Conservation (phyloP, 768 basidiomycete genomes). For the Suillus americanus region DNA sequence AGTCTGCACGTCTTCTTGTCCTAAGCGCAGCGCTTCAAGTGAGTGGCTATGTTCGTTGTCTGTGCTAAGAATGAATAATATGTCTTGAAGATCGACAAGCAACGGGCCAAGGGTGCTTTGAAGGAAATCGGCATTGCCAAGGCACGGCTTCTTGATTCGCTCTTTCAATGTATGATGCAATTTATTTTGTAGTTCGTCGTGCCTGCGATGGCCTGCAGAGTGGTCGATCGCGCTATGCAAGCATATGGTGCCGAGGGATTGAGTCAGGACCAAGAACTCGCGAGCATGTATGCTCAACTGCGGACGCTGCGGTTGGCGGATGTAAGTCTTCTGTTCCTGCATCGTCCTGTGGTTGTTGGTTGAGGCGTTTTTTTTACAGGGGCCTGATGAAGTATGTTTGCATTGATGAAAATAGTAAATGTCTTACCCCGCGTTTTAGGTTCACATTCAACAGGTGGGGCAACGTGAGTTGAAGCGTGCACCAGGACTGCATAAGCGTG, state of each 20-base stretch:
- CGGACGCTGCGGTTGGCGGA: constrained; percentile 89
- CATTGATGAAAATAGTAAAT: background rate
- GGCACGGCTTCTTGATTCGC: constrained; percentile 41
- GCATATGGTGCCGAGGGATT: constrained; percentile 96
- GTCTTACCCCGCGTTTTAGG: constrained; percentile 41
- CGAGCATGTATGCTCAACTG: constrained; percentile 71
- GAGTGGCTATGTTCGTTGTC: constrained; percentile 12
- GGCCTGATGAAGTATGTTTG: constrained; percentile 69
- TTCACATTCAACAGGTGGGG: constrained; percentile 95
- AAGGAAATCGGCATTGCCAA: constrained; percentile 99
- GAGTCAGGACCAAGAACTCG: constrained; percentile 85
- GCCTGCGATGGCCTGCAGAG: constrained; percentile 82
- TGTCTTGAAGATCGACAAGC: constrained; percentile 75
- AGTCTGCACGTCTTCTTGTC: constrained; percentile 83
- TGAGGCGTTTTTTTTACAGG: constrained; percentile 39
- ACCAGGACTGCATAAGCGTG: constrained; percentile 53
- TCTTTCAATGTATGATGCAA: background rate
- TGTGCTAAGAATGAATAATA: background rate
- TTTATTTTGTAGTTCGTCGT: constrained; percentile 75
- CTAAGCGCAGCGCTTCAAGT: constrained; percentile 88
- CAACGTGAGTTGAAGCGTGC: constrained; percentile 84
- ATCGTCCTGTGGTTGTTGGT: background rate
- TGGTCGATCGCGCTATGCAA: constrained; percentile 96
- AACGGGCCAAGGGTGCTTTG: constrained; percentile 89
- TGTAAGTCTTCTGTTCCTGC: constrained; percentile 42